Evolutionary conservation across 208 protist species (phyloP).

Genomic region (Crithidia thermophila): DNA sequence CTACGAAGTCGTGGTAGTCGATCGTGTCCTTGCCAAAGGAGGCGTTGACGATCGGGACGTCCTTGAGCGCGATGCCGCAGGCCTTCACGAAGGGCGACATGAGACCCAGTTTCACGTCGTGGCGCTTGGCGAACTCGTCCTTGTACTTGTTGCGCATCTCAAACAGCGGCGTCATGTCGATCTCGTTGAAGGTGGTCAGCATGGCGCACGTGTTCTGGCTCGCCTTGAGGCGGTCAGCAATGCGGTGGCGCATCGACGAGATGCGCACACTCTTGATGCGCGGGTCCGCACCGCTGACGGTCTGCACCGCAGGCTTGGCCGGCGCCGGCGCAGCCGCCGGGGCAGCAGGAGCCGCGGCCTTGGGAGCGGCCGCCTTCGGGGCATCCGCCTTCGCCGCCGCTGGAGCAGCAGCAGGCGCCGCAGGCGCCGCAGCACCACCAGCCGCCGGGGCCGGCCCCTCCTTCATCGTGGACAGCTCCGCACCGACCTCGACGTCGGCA

Average conservation of each 20-base stretch:
- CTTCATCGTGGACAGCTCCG: conserved; percentile 90
- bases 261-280: conserved; percentile 90
- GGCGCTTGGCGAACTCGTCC: conserved; percentile 97
- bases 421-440: conserved; percentile 8
- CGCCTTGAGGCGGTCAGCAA: conserved; percentile 98
- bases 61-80: conserved; percentile 93
- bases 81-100: conserved; percentile 99
- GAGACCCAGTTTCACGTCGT: conserved; percentile 99
- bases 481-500: conserved; percentile 92
- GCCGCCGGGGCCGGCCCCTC: conserved; percentile 48
- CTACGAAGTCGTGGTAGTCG: conserved; percentile 98
- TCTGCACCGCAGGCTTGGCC: conserved; percentile 30
- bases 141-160: conserved; percentile 97
- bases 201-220: conserved; percentile 98
- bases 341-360: conserved; percentile 13
- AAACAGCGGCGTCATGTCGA: conserved; percentile 97
- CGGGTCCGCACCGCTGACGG: conserved; percentile 60
- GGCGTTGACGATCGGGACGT: conserved; percentile 97
- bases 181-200: conserved; percentile 99
- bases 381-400: conserved; percentile 44
- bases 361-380: conserved; percentile 9
- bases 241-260: conserved; percentile 95
- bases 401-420: conserved; percentile 12
- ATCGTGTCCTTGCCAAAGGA: conserved; percentile 95
- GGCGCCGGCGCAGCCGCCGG: conserved; percentile 32